Percentiles rank a stretch among this genome's conserved stretches.
These are phyloP conservation scores for Diaporthe sp. DNA, from an alignment of 2,329 filamentous ascomycete genomes.

Conservation along the genomic window DNA sequence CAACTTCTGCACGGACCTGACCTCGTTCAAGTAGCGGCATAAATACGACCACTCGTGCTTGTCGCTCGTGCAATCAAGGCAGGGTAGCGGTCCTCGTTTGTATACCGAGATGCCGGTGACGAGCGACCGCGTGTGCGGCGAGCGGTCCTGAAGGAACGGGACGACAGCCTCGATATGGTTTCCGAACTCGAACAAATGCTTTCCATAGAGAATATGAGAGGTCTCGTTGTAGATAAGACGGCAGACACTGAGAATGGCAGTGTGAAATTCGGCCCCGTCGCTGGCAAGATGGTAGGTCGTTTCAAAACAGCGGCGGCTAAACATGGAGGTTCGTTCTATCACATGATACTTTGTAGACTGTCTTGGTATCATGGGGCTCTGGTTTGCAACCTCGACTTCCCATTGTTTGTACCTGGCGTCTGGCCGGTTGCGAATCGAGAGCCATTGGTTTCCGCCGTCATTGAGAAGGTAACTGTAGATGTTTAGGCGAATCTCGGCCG, in stretches of 20 bases:
- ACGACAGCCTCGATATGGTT: slow-evolving; percentile 71
- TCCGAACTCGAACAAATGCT: slow-evolving; percentile 71
- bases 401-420: slow-evolving; percentile 40
- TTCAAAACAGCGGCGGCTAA: slow-evolving; percentile 57
- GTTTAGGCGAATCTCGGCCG: slow-evolving; percentile 58
- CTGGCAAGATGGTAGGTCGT: slow-evolving; percentile 70
- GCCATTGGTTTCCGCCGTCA: slow-evolving; percentile 53
- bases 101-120: slow-evolving; percentile 66
- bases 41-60: slow-evolving; percentile 68
- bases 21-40: slow-evolving; percentile 61
- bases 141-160: slow-evolving; percentile 70
- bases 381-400: background rate
- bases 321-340: slow-evolving; percentile 52
- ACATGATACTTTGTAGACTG: slow-evolving; percentile 54
- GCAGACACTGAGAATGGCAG: slow-evolving; percentile 61
- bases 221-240: slow-evolving; percentile 68
- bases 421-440: slow-evolving; percentile 57
- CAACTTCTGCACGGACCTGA: slow-evolving; percentile 58
- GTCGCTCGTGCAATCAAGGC: slow-evolving; percentile 64
- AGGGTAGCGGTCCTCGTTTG: slow-evolving; percentile 67
- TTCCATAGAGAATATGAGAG: slow-evolving; percentile 68
- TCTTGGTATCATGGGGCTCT: background rate
- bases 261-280: slow-evolving; percentile 55
- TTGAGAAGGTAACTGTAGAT: slow-evolving; percentile 61
- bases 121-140: slow-evolving; percentile 60